A percentile compares a stretch with the other conserved stretches of the same genome.
Evolutionary conservation across 495 filamentous ascomycete species (phyloP).

Genomic region (Aspergillus hancockii): DNA sequence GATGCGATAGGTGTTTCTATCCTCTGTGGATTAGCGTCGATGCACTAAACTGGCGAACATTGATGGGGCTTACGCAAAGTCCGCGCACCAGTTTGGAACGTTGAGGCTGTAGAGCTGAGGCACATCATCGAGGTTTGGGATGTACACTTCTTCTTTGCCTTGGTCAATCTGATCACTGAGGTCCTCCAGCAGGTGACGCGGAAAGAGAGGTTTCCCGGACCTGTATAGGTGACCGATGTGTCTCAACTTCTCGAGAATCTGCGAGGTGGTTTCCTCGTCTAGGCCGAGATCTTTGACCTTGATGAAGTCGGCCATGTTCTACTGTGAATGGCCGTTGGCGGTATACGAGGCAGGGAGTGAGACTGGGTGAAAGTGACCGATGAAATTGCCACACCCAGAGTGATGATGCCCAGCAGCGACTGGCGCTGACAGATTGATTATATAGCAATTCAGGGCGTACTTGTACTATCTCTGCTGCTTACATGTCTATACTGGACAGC

Average conservation of each 20-base stretch:
- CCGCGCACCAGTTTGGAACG: conserved; percentile 20
- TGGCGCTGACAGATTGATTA: background rate
- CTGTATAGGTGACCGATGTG: conserved; percentile 19
- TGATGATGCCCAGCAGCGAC: background rate
- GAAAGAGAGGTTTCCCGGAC: conserved; percentile 24
- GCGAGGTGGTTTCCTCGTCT: conserved; percentile 12
- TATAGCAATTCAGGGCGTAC: background rate
- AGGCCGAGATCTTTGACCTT: background rate
- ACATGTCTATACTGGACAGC: background rate
- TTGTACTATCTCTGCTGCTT: background rate
- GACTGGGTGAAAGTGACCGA: background rate
- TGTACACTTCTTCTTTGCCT: conserved; percentile 17
- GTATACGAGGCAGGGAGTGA: background rate
- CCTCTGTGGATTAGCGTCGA: background rate
- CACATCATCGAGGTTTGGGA: conserved; percentile 21
- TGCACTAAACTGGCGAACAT: background rate
- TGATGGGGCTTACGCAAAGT: conserved; percentile 18
- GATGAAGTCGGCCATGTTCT: conserved; percentile 5
- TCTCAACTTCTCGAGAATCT: conserved; percentile 8
- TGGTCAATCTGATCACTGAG: conserved; percentile 22
- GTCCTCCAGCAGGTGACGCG: conserved; percentile 23
- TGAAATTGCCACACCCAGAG: background rate
- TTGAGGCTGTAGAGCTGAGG: conserved; percentile 16
- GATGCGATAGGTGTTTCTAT: conserved; percentile 28
- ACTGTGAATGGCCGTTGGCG: background rate